phyloP scores from a whole-genome alignment of 2,329 filamentous ascomycete species.

The Clonostachys byssicola region DNA sequence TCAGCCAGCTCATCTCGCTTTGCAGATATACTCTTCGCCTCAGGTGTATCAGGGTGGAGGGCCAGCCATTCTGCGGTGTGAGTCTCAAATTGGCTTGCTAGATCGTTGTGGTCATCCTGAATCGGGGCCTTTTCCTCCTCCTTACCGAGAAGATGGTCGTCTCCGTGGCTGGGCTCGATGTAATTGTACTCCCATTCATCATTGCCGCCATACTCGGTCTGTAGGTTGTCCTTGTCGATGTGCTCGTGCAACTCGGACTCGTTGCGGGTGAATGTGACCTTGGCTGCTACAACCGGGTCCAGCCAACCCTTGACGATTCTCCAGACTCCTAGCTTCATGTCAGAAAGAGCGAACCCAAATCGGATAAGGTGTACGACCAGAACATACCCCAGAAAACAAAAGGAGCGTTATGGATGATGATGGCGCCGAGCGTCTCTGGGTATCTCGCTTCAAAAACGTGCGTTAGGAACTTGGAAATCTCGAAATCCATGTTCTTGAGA shows the following conservation, averaged over 20 bases:
- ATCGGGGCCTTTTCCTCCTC: constrained; percentile 15
- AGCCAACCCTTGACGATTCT: constrained; percentile 72
- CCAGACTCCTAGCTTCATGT: constrained; percentile 27
- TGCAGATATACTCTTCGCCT: constrained; percentile 10
- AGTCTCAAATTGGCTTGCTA: constrained; percentile 52
- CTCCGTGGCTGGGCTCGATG: constrained; percentile 51
- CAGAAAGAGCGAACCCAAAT: too few relatives aligned
- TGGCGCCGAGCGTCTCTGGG: constrained; percentile 65
- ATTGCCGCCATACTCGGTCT: constrained; percentile 63
- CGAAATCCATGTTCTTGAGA: constrained; percentile 73
- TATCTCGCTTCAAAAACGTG: constrained; percentile 78
- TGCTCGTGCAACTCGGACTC: constrained; percentile 57
- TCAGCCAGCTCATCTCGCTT: constrained; percentile 34
- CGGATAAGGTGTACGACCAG: not conserved
- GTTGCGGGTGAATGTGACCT: constrained; percentile 66
- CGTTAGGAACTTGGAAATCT: constrained; percentile 74
- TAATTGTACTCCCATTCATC: constrained; percentile 66
- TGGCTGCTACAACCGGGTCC: constrained; percentile 69
- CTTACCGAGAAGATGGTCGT: constrained; percentile 49
- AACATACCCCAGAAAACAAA: constrained; percentile 57
- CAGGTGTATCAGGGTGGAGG: constrained; percentile 21
- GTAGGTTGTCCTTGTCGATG: constrained; percentile 50
- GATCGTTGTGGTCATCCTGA: constrained; percentile 33
- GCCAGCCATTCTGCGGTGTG: constrained; percentile 56
- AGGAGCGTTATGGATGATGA: constrained; percentile 71